Base-by-base conservation (phyloP, 768 basidiomycete genomes). In the Suillus discolor region DNA sequence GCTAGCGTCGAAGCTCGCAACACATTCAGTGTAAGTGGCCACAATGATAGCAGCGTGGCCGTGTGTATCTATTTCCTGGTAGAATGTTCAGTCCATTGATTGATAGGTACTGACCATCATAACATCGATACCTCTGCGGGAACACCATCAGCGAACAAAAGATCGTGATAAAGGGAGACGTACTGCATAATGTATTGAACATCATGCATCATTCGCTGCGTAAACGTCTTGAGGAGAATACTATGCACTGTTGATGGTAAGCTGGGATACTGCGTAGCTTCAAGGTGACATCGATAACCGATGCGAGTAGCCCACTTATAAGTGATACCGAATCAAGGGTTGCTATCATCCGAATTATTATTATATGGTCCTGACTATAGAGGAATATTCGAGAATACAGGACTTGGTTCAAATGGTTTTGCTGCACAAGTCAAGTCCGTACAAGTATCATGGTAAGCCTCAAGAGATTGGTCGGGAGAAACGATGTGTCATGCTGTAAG, bases 1-100 rank as follows among this genome's bases (percentile, higher is more conserved):
- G 25, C 25, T 28, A 28, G 0, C 77, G 39, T 80, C 74, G 11
- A 76, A 71, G 68, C 92, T 93, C 2, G 90, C 91, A 49, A 93
- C 76, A 66, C 85, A 83, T 55, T 92, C 89, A 0, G 92, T 91
- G 70, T 90, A 85, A 0, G 89, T 83, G 9, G 79, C 71, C 6
- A 82, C 80, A 45, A 93, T 88, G 18, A 81, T 76, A 0, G 87
- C 81, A 1, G 91, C 90, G 75, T 93, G 92, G 1, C 92, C 92
- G 2, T 92, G 92, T 2, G 84, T 89, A 71, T 93, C 92, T 61
- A 93, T 84, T 77, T 93, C 92, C 84, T 86, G 63, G 38, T 53
- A 13, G 16, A 23, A 54, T 23, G 44, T 47, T 16, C 41, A 36
- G 61, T 28, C 13, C 8, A 16, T 38, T 25, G 12, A 31, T 1